Evolutionary conservation across 768 basidiomycete species (phyloP).

Genomic region (Hirschioporus abietinus): DNA sequence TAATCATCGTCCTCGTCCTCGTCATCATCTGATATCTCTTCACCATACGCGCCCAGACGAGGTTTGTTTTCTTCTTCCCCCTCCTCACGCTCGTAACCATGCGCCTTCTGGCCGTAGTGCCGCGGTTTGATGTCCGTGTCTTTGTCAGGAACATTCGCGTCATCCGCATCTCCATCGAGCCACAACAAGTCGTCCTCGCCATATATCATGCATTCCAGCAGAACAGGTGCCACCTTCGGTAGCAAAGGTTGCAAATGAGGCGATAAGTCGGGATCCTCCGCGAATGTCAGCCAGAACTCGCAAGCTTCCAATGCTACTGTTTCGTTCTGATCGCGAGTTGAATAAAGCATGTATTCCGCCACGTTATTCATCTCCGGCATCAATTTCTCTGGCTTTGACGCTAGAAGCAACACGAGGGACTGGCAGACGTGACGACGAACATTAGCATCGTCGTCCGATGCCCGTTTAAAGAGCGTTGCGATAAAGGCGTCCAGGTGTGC

Average conservation of each 20-base stretch:
- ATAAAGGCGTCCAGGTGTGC: constrained; percentile 93
- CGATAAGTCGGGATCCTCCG: constrained; percentile 87
- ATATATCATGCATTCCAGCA: constrained; percentile 97
- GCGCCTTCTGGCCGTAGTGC: constrained; percentile 81
- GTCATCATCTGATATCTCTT: constrained; percentile 78
- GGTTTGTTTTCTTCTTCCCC: constrained; percentile 31
- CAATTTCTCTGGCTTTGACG: constrained; percentile 90
- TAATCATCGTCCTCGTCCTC: constrained; percentile 86
- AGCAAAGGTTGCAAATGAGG: constrained; percentile 82
- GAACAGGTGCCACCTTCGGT: constrained; percentile 86
- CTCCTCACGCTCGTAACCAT: constrained; percentile 74
- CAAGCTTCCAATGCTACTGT: constrained; percentile 95
- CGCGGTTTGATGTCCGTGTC: constrained; percentile 95
- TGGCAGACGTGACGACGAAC: constrained; percentile 96
- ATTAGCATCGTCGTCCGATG: constrained; percentile 88
- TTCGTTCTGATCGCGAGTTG: constrained; percentile 96
- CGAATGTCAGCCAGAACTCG: constrained; percentile 99
- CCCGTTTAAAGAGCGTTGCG: constrained; percentile 88
- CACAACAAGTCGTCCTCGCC: constrained; percentile 94
- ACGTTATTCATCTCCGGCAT: constrained; percentile 95
- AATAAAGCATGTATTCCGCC: constrained; percentile 98
- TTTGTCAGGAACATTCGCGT: constrained; percentile 84
- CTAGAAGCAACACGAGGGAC: constrained; percentile 87
- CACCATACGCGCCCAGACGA: constrained; percentile 64
- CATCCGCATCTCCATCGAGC: constrained; percentile 85